Evolutionary conservation across 495 filamentous ascomycete genomes (phyloP).

Genomic region (Penicillium pancosmium): DNA sequence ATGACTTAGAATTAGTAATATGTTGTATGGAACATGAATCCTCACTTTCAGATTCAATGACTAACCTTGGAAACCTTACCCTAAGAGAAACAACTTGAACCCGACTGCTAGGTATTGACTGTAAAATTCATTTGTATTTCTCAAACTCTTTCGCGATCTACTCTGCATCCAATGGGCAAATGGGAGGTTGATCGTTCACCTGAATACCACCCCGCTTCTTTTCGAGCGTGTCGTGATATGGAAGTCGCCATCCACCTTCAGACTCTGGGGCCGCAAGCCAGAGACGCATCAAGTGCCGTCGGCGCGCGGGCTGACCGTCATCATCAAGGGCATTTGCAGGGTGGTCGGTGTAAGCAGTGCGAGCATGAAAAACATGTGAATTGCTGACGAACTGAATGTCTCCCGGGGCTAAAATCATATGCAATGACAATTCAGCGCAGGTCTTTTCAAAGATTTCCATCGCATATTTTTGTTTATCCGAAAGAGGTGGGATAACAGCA

Average conservation of each 20-base stretch:
- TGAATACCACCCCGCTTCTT: constrained; percentile 83
- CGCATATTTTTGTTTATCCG: constrained; percentile 61
- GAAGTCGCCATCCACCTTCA: constrained; percentile 80
- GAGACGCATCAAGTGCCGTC: constrained; percentile 74
- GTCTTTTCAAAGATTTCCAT: constrained; percentile 62
- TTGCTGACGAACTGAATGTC: constrained; percentile 75
- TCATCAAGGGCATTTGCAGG: constrained; percentile 42
- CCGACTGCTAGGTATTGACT: too few relatives aligned
- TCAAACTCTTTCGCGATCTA: constrained; percentile 24
- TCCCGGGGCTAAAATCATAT: constrained; percentile 72
- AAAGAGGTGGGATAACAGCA: constrained; percentile 61
- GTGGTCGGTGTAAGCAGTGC: constrained; percentile 66
- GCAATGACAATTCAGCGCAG: constrained; percentile 62
- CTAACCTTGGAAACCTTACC: too few relatives aligned
- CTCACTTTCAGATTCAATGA: too few relatives aligned
- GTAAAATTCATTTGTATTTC: too few relatives aligned
- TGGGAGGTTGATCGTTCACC: constrained; percentile 69
- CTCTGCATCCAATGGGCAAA: constrained; percentile 66
- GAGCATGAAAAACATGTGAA: constrained; percentile 64
- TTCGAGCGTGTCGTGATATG: constrained; percentile 70
- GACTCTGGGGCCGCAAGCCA: constrained; percentile 76
- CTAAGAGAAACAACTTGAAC: too few relatives aligned
- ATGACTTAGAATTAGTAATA: too few relatives aligned
- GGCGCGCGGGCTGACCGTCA: constrained; percentile 43
- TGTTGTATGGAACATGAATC: too few relatives aligned